A percentile compares a stretch with the other conserved stretches of the same genome.
Evolutionary conservation across 2,329 filamentous ascomycete genomes (phyloP).

Genomic region (Pseudogymnoascus sp.): DNA sequence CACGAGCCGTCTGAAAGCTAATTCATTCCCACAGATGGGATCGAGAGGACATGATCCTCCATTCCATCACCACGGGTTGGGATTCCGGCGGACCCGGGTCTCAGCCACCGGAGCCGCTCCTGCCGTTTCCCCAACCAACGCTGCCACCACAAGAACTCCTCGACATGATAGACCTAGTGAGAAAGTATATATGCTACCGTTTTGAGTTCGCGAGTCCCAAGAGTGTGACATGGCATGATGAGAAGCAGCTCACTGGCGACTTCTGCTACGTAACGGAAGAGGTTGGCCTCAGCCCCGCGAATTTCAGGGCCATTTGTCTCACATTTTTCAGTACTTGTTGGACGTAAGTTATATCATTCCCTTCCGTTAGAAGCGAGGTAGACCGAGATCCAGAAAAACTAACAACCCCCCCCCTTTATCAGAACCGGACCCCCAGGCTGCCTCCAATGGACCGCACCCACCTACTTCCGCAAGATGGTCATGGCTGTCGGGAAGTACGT

Average conservation of each 20-base stretch:
- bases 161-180: not conserved
- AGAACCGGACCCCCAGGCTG: not conserved
- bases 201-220: not conserved
- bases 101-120: not conserved
- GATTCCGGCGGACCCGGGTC: no score
- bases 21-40: not conserved
- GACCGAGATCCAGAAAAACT: not conserved
- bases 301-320: not conserved
- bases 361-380: not conserved
- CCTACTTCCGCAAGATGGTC: not conserved
- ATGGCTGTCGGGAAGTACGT: not conserved
- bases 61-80: not conserved
- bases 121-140: no score
- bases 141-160: no score
- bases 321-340: not conserved
- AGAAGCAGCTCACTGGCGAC: not conserved
- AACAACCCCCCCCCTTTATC: not conserved
- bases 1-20: not conserved
- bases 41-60: not conserved
- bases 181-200: not conserved
- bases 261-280: not conserved
- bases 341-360: not conserved
- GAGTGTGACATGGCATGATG: not conserved
- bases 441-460: not conserved
- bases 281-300: not conserved